These are phyloP conservation scores for Trichothecium sympodiale DNA, from an alignment of 2,329 filamentous ascomycete species.

Conservation along the genomic window DNA sequence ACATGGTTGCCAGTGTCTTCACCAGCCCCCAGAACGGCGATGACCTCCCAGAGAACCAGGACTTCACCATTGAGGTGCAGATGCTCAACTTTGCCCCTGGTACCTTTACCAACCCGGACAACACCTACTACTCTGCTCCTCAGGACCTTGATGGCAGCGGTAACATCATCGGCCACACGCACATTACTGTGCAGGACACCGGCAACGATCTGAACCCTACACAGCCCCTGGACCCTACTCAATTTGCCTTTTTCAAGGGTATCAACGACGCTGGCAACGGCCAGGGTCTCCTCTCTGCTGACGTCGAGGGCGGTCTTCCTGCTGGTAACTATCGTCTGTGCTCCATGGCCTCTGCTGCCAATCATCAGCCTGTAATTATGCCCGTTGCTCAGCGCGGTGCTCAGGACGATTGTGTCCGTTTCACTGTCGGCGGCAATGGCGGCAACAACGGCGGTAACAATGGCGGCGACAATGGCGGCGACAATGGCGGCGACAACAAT, in stretches of 20 bases:
- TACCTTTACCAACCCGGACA: slow-evolving; percentile 48
- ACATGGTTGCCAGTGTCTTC: slow-evolving; percentile 48
- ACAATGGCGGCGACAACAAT: slow-evolving; percentile 4
- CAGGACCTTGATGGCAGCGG: slow-evolving; percentile 38
- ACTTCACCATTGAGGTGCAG: slow-evolving; percentile 43
- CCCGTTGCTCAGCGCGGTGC: slow-evolving; percentile 55
- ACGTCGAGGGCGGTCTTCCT: slow-evolving; percentile 46
- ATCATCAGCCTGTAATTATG: slow-evolving; percentile 57
- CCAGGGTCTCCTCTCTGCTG: slow-evolving; percentile 39
- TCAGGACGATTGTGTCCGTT: slow-evolving; percentile 54
- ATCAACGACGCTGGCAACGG: slow-evolving; percentile 52
- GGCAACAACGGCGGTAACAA: slow-evolving; percentile 10
- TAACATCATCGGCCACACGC: slow-evolving; percentile 46
- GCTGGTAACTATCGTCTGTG: slow-evolving; percentile 54
- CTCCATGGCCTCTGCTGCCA: slow-evolving; percentile 50
- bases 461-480: slow-evolving; percentile 6
- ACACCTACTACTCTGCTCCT: slow-evolving; percentile 50
- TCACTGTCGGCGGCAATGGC: slow-evolving; percentile 32
- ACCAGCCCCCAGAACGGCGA: slow-evolving; percentile 40
- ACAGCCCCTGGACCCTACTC: slow-evolving; percentile 37
- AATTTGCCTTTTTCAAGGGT: slow-evolving; percentile 56
- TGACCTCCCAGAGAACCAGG: slow-evolving; percentile 30
- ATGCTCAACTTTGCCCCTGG: slow-evolving; percentile 42
- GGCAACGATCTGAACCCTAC: slow-evolving; percentile 38
- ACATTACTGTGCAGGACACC: slow-evolving; percentile 46